Evolutionary conservation across 1,284 basidiomycete genomes (phyloP).

Genomic region (Apiotrichum mycotoxinovorans): DNA sequence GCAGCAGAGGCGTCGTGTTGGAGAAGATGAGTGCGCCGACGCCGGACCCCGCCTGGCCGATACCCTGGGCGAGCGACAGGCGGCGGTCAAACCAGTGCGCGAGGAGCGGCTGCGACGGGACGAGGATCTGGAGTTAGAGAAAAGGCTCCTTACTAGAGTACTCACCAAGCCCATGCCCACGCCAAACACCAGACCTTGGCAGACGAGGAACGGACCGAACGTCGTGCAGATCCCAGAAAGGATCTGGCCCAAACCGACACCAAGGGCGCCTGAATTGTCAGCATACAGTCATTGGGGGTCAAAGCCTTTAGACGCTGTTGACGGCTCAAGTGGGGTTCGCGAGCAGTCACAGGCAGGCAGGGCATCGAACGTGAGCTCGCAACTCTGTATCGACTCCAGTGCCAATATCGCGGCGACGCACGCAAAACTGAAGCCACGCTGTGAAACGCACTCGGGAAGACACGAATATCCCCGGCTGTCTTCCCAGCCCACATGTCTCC

Average conservation of each 20-base stretch:
- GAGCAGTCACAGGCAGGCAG: too few species aligned
- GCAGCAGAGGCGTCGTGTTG: conserved; percentile 41
- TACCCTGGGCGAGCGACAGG: conserved; percentile 41
- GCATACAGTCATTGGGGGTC: too few species aligned
- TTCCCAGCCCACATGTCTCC: too few species aligned
- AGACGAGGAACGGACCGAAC: conserved; percentile 34
- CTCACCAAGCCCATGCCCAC: conserved; percentile 32
- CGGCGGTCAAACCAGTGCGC: conserved; percentile 48
- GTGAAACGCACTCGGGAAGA: too few species aligned
- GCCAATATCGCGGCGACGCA: too few species aligned
- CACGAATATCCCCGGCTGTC: too few species aligned
- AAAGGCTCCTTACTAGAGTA: background rate
- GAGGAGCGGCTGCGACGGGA: conserved; percentile 44
- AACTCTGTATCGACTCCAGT: too few species aligned
- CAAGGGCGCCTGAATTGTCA: conserved; percentile 24
- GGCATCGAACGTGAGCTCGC: too few species aligned
- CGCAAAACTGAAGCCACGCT: too few species aligned
- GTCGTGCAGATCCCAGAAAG: conserved; percentile 31
- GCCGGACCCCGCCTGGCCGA: conserved; percentile 42
- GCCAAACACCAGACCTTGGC: conserved; percentile 42
- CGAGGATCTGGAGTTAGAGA: conserved; percentile 24
- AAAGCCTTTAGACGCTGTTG: too few species aligned
- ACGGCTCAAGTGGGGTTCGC: background rate
- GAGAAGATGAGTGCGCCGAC: conserved; percentile 45
- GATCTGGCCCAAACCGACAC: conserved; percentile 36